Percentiles rank a stretch among this genome's conserved stretches.
Evolutionary conservation across 163 green algal genomes (phyloP).

Genomic region (Chlamydomonas reinhardtii): DNA sequence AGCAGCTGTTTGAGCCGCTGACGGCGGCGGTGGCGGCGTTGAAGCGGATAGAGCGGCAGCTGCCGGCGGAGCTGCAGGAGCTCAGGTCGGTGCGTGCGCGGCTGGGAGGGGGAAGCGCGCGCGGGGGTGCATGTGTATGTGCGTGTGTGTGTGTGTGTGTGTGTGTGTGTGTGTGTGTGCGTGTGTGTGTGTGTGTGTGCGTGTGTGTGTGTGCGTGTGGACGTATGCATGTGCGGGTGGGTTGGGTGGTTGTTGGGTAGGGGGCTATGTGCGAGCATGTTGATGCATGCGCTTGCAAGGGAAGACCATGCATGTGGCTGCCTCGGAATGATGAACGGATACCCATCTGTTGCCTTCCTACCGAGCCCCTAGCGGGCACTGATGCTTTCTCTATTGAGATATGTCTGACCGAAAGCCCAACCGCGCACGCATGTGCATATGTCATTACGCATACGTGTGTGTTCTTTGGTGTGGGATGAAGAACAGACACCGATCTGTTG

Average conservation of each 20-base stretch:
- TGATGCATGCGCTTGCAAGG: not conserved
- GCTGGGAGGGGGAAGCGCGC: too few relatives aligned
- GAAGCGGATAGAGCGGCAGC: not conserved
- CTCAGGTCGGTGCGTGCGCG: not conserved
- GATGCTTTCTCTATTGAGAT: slow-evolving; percentile 35
- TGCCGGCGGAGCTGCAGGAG: slow-evolving; percentile 17
- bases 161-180: too few relatives aligned
- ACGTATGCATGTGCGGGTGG: too few relatives aligned
- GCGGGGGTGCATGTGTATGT: too few relatives aligned
- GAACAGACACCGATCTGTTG: slow-evolving; percentile 11
- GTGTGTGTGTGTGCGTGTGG: too few relatives aligned
- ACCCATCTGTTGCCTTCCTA: slow-evolving; percentile 43
- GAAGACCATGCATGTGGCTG: not conserved
- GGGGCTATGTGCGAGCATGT: too few relatives aligned
- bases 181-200: too few relatives aligned
- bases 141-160: too few relatives aligned
- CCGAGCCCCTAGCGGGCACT: slow-evolving; percentile 13
- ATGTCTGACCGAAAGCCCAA: not conserved
- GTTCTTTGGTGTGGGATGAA: not conserved
- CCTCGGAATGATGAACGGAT: slow-evolving; percentile 35
- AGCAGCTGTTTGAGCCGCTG: slow-evolving; percentile 31
- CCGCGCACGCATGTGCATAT: not conserved
- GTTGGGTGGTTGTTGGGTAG: too few relatives aligned
- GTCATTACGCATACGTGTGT: not conserved
- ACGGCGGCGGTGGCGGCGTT: not conserved